Evolutionary conservation across 192 early-diverging fungal species (phyloP), one percentile per base, ranked within the genome.

Genomic region (Coemansia interrupta): DNA sequence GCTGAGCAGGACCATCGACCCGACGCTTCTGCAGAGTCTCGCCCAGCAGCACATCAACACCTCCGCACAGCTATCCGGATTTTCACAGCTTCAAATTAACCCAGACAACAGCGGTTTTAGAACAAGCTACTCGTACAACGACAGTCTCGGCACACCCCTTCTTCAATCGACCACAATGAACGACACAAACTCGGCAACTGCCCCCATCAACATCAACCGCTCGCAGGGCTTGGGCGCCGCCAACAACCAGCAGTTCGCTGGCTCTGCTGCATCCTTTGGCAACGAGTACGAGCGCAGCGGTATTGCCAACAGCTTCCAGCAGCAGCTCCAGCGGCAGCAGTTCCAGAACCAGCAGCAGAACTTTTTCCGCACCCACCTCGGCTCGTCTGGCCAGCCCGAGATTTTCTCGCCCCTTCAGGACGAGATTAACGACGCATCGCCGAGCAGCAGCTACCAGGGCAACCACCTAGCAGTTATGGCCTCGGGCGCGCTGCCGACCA

Each of bases 281-380:
- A 69, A 66, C 19, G 73, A 77, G 56, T 67, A 77, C 52, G 73
- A 70, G 46, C 73, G 68, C 64, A 65, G 68, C 44, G 68, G 68
- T 29, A 54, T 77, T 38, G 73, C 69, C 50, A 66, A 54, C 69
- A 75, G 65, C 73, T 73, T 64, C 66, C 72, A 75, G 66, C 78
- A 74, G 58, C 78, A 74, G 54, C 70, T 68, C 23, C 77, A 77
- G 46, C 77, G 77, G 62, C 70, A 80, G 56, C 70, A 80, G 24
- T 54, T 54, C 42, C 57, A 60, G 43, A 60, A 57, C 54, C 63
- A 72, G 60, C 64, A 64, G 57, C 72, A 68, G 56, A 63, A 54
- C 66, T 48, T 70, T 36, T 74, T 80, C 68, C 73, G 68, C 41
- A 17, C 68, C 29, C 73, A 77, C 45, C 66, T 74, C 15, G 68